Conservation (phyloP, 805 yeast species). For the Wickerhamiella cacticola region DNA sequence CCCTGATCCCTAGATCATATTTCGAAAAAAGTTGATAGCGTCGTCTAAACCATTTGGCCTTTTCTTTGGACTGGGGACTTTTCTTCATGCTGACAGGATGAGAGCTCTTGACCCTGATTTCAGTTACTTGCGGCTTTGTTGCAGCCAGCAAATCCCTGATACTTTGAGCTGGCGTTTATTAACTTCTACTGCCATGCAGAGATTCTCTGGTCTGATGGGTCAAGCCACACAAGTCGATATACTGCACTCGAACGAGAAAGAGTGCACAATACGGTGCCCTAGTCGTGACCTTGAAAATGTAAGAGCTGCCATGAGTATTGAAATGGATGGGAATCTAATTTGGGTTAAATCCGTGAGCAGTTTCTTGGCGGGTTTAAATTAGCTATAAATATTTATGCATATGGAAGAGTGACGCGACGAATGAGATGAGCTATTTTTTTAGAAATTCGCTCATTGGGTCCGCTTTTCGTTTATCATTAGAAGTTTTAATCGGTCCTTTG, state of each 20-base stretch:
- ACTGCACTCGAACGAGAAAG: constrained; percentile 12
- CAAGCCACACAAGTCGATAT: constrained; percentile 26
- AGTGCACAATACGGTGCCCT: constrained; percentile 20
- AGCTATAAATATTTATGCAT: background rate
- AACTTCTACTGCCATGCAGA: constrained; percentile 18
- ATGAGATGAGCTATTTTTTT: background rate
- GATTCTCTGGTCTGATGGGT: constrained; percentile 26
- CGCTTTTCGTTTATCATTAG: background rate
- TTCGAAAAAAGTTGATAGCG: constrained; percentile 49
- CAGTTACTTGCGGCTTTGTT: constrained; percentile 25
- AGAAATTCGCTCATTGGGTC: constrained; percentile 2
- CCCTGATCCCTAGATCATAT: constrained; percentile 54
- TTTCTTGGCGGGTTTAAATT: constrained; percentile 4
- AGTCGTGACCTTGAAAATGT: constrained; percentile 10
- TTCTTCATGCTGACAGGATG: constrained; percentile 12
- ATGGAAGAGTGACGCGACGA: background rate
- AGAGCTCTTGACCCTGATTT: constrained; percentile 24
- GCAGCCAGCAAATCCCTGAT: constrained; percentile 20
- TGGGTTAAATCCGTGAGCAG: constrained; percentile 1
- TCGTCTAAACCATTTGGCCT: constrained; percentile 3
- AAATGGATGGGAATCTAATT: constrained; percentile 11
- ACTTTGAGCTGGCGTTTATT: constrained; percentile 26
- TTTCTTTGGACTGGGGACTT: background rate
- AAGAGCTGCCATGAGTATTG: constrained; percentile 13
- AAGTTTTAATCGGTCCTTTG: background rate